Evolutionary conservation across 192 early-diverging fungal species (phyloP), one percentile per base, ranked within the genome.

Genomic region (Gryganskiella cystojenkinii): DNA sequence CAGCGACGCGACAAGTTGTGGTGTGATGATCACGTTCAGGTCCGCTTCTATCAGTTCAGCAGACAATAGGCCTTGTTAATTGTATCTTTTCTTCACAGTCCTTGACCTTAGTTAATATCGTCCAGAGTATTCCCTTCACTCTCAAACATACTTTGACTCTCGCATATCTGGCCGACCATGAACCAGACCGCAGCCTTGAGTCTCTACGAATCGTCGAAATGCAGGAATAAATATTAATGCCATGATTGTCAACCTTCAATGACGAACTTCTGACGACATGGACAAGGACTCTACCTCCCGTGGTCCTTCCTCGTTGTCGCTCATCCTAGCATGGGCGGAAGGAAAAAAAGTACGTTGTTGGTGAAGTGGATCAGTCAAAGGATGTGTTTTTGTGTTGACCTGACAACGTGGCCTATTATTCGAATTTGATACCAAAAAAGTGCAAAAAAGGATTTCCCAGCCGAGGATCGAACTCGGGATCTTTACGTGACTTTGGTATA

Each of bases 391-490:
- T n/a, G n/a, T n/a, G n/a, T n/a, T n/a, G n/a, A n/a, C n/a, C n/a
- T 20, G 15, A 19, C 22, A 6, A 50, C 47, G 47, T 40, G 37
- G 13, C 13, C 13, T 40, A 55, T 58, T 63, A 47, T 30, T 20
- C 20, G 20, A 37, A 50, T 9, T 13, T 19, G 37, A 9, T 24
- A 58, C 3, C 40, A 60, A 58, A 71, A 56, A 46, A 22, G 69
- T 56, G 28, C 27, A 57, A 49, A 82, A 79, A 80, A 70, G 43
- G 60, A 30, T 87, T 82, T 80, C 71, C 85, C 75, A 70, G 87
- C 85, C 87, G 87, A 86, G 87, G 87, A 75, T 88, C 85, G 87
- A 88, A 86, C 87, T 86, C 87, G 87, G 85, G 84, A 88, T 78
- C 76, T 79, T 75, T 62, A 85, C 87, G 87, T 88, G 81, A 67